phyloP scores from a whole-genome alignment of 257 asterid species.

The Schizonepeta tenuifolia region DNA sequence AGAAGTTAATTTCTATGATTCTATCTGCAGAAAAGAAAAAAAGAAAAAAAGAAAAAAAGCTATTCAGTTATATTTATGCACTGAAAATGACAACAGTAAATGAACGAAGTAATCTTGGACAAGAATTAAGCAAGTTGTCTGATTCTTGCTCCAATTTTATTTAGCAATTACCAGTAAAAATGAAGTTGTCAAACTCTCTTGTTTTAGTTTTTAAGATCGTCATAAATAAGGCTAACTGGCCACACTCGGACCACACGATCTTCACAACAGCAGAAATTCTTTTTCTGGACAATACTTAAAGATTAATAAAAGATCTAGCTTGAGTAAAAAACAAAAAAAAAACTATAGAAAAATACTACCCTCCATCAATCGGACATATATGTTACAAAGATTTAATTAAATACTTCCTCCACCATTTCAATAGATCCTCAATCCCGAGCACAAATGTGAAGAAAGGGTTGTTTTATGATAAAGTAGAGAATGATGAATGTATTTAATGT shows the following conservation, averaged over 20 bases:
- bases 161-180: slow-evolving; percentile 21
- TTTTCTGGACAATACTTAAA: background rate
- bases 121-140: slow-evolving; percentile 17
- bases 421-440: no score
- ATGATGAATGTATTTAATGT: no score
- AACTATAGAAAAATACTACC: no score
- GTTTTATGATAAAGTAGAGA: no score
- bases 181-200: slow-evolving; percentile 26
- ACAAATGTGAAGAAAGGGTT: no score
- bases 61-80: slow-evolving; percentile 3
- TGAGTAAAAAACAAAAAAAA: no score
- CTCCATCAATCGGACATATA: no score
- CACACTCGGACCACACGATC: slow-evolving; percentile 23
- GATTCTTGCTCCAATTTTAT: slow-evolving; percentile 27
- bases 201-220: slow-evolving; percentile 12
- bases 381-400: no score
- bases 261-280: slow-evolving; percentile 8
- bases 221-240: slow-evolving; percentile 35
- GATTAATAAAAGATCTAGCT: no score
- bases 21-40: slow-evolving; percentile 35
- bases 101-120: slow-evolving; percentile 32
- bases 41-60: slow-evolving; percentile 20
- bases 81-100: slow-evolving; percentile 42
- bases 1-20: slow-evolving; percentile 18
- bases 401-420: no score